These are phyloP conservation scores for Scheffersomyces illinoinensis DNA, from an alignment of 1,139 yeast genomes.

Conservation along the genomic window DNA sequence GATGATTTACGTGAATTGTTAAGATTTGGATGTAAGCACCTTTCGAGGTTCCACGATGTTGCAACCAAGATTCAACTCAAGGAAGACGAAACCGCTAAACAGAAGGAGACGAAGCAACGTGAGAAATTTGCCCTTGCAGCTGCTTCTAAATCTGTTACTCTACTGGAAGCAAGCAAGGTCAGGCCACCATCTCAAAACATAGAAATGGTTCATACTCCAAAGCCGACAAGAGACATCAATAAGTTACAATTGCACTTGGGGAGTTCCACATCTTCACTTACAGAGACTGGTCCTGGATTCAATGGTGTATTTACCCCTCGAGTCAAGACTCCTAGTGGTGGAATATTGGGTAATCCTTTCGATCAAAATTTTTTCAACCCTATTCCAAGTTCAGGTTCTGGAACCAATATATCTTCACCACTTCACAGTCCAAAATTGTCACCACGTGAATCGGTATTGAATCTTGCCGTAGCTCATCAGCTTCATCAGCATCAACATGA, in stretches of 20 bases:
- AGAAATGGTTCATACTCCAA: not conserved
- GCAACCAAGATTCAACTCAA: slow-evolving; percentile 25
- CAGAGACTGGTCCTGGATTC: slow-evolving; percentile 6
- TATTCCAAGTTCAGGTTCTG: slow-evolving; percentile 6
- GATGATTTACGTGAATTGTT: slow-evolving; percentile 41
- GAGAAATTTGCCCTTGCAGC: slow-evolving; percentile 2
- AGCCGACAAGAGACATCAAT: not conserved
- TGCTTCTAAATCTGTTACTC: not conserved
- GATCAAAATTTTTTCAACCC: slow-evolving; percentile 31
- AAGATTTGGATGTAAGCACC: slow-evolving; percentile 36
- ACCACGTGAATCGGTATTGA: slow-evolving; percentile 14
- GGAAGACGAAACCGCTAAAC: slow-evolving; percentile 13
- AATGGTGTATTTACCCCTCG: slow-evolving; percentile 42
- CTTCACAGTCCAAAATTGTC: slow-evolving; percentile 14
- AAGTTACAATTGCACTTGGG: not conserved
- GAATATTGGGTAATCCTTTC: slow-evolving; percentile 33
- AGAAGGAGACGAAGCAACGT: slow-evolving; percentile 10
- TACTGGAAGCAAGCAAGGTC: not conserved
- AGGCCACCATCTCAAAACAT: not conserved
- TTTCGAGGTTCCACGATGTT: slow-evolving; percentile 36
- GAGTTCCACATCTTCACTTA: not conserved
- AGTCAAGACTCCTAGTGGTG: slow-evolving; percentile 33
- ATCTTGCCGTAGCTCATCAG: slow-evolving; percentile 3
- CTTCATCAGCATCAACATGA: slow-evolving; percentile 29
- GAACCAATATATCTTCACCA: slow-evolving; percentile 6